phyloP scores from a whole-genome alignment of 805 yeast genomes.

The Teunomyces gatunensis region DNA sequence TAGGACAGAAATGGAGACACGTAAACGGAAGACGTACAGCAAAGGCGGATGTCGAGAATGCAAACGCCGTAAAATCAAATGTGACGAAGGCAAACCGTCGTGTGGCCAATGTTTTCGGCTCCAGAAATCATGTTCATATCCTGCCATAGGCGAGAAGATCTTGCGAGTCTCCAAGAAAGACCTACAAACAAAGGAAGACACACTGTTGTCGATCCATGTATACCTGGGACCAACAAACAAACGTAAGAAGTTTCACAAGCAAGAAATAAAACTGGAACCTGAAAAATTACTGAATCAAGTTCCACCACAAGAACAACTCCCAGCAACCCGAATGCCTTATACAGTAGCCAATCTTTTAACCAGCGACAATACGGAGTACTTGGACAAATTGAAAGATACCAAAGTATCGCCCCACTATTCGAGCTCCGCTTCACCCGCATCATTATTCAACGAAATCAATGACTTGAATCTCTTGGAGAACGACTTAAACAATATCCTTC shows the following conservation, averaged over 20 bases:
- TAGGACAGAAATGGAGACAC: neutral
- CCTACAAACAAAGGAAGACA: constrained; percentile 3
- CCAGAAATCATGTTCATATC: constrained; percentile 31
- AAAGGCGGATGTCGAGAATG: constrained; percentile 41
- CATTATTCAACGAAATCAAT: constrained; percentile 13
- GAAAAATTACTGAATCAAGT: no score
- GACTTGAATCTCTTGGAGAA: constrained; percentile 35
- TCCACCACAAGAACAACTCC: neutral
- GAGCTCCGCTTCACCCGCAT: neutral
- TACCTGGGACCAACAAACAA: constrained; percentile 2
- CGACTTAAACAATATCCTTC: constrained; percentile 38
- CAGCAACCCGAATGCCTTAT: neutral
- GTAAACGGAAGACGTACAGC: constrained; percentile 20
- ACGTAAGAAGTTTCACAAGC: neutral
- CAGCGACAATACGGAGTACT: constrained; percentile 1
- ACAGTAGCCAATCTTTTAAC: constrained; percentile 1
- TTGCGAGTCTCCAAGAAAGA: constrained; percentile 22
- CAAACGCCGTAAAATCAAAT: constrained; percentile 40
- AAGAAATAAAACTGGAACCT: neutral
- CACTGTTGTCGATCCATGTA: constrained; percentile 5
- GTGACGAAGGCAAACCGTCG: constrained; percentile 30
- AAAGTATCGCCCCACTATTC: neutral
- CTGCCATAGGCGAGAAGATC: constrained; percentile 32
- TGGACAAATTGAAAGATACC: neutral
- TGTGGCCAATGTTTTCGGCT: constrained; percentile 32